phyloP scores from a whole-genome alignment of 495 filamentous ascomycete genomes.

The Hypomontagnella monticulosa region DNA sequence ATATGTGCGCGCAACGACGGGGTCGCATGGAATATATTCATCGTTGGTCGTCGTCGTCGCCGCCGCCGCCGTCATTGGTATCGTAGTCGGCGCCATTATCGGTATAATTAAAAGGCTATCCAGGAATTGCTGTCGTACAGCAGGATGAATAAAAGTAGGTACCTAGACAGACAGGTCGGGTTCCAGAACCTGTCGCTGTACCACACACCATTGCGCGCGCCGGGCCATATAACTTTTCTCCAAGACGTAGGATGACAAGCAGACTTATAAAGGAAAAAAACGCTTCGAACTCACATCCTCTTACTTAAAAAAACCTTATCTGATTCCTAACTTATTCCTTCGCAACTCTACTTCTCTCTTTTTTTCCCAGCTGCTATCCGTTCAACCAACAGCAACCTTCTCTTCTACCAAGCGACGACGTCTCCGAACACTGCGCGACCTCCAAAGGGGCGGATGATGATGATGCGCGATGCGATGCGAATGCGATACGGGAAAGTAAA shows the following conservation, averaged over 20 bases:
- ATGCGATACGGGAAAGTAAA: conserved; percentile 28
- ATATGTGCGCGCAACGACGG: conserved; percentile 7
- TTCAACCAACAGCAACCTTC: conserved; percentile 39
- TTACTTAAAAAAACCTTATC: conserved; percentile 23
- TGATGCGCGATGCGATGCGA: conserved; percentile 34
- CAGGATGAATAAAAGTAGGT: conserved; percentile 3
- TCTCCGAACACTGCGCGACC: conserved; percentile 42
- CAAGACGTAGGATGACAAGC: conserved; percentile 16
- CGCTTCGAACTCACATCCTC: conserved; percentile 20
- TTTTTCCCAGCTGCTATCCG: conserved; percentile 30
- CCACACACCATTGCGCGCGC: conserved; percentile 38
- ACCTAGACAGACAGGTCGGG: conserved; percentile 9
- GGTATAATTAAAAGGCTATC: background rate
- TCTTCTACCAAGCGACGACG: conserved; percentile 37
- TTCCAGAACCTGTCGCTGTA: conserved; percentile 33
- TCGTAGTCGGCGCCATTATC: background rate
- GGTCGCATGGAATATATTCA: conserved; percentile 2
- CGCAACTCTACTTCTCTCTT: conserved; percentile 16
- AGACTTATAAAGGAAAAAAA: conserved; percentile 14
- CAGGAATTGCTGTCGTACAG: conserved; percentile 23
- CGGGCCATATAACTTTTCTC: conserved; percentile 20
- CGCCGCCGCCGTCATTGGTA: conserved; percentile 3
- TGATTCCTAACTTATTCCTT: conserved; percentile 25
- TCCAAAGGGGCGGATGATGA: conserved; percentile 20
- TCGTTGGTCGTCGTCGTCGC: background rate